Evolutionary conservation across 139 green algal species (phyloP).

Genomic region (Picochlorum sp.): DNA sequence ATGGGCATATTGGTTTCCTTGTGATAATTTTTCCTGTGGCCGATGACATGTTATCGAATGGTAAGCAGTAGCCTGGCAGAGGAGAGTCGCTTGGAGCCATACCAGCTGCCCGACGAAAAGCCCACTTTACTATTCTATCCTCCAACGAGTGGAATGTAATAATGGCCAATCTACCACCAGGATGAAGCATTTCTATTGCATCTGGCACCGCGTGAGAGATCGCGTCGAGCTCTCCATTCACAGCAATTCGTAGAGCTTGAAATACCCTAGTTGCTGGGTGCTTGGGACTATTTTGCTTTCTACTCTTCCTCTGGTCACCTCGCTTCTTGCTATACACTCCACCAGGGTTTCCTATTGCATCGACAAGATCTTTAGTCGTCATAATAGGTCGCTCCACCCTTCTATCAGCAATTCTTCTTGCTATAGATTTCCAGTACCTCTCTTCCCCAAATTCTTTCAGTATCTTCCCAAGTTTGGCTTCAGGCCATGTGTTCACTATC

Average conservation of each 20-base stretch:
- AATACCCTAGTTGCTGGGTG: constrained; percentile 84
- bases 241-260: constrained; percentile 88
- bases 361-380: constrained; percentile 62
- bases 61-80: constrained; percentile 16
- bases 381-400: constrained; percentile 50
- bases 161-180: constrained; percentile 70
- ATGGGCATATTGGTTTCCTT: constrained; percentile 14
- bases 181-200: constrained; percentile 43
- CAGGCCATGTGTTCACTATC: constrained; percentile 78
- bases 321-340: constrained; percentile 11
- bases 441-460: constrained; percentile 91
- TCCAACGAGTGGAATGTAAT: constrained; percentile 96
- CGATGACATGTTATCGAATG: constrained; percentile 8
- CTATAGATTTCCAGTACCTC: constrained; percentile 66
- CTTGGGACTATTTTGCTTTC: constrained; percentile 25
- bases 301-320: constrained; percentile 12
- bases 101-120: constrained; percentile 58
- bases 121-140: constrained; percentile 86
- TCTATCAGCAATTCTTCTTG: constrained; percentile 41
- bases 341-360: constrained; percentile 43
- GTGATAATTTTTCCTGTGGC: constrained; percentile 22
- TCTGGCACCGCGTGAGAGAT: constrained; percentile 49
- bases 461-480: constrained; percentile 73
- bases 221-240: constrained; percentile 85
- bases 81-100: constrained; percentile 15